Evolutionary conservation across 1,284 basidiomycete species (phyloP).

Genomic region (Omphalotus olearius): DNA sequence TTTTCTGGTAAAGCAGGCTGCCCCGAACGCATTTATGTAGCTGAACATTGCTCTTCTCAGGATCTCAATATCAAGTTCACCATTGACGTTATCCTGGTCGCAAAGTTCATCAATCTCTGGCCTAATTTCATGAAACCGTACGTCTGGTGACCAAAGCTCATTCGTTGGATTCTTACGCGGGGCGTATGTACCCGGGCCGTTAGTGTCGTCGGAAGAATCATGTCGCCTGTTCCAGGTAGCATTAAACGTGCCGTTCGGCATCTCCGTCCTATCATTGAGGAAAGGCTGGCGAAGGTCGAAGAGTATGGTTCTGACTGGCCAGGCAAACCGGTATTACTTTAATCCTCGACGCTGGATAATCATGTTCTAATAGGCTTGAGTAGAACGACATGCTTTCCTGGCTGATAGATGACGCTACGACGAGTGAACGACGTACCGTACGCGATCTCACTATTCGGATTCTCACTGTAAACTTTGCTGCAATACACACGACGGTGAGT

Average conservation of each 20-base stretch:
- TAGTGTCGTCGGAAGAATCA: constrained; percentile 1
- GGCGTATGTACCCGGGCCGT: too few relatives aligned
- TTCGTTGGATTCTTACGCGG: too few relatives aligned
- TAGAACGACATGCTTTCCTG: constrained; percentile 27
- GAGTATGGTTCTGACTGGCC: constrained; percentile 6
- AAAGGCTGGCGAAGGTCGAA: constrained; percentile 1
- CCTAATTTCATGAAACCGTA: constrained; percentile 8
- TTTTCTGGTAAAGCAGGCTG: too few relatives aligned
- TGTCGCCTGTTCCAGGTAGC: constrained; percentile 1
- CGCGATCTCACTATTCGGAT: constrained; percentile 16
- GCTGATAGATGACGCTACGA: constrained; percentile 24
- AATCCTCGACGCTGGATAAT: neutral
- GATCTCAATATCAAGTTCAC: constrained; percentile 1
- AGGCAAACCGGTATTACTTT: constrained; percentile 23
- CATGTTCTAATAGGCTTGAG: neutral
- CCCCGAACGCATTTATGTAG: too few relatives aligned
- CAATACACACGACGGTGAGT: constrained; percentile 16
- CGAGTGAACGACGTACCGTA: constrained; percentile 17
- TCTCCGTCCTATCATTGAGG: constrained; percentile 4
- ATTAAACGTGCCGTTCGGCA: neutral
- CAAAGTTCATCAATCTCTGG: constrained; percentile 4
- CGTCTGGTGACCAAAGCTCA: neutral
- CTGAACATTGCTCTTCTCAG: neutral
- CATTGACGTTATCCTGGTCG: constrained; percentile 1
- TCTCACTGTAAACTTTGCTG: constrained; percentile 18